A percentile compares a stretch with the other conserved stretches of the same genome.
These are phyloP conservation scores for Xylaria sp. DNA, from an alignment of 2,329 filamentous ascomycete genomes.

Conservation along the genomic window DNA sequence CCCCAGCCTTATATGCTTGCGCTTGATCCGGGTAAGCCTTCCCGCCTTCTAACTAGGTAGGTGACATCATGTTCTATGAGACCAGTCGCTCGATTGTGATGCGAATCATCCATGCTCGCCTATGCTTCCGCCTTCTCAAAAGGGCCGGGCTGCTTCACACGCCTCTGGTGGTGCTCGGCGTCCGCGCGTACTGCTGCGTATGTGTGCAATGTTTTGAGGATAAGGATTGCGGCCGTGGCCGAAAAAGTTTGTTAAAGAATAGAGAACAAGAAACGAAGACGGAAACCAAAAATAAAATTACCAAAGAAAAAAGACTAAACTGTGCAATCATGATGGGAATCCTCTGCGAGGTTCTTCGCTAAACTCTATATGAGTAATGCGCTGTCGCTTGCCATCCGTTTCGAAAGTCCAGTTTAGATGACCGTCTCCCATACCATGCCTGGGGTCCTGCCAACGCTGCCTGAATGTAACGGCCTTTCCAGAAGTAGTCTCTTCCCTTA, in stretches of 20 bases:
- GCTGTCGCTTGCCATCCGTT: constrained; percentile 28
- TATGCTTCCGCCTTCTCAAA: constrained; percentile 26
- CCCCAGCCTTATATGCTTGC: constrained; percentile 24
- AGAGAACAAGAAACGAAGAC: constrained; percentile 12
- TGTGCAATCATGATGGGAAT: constrained; percentile 30
- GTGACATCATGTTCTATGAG: constrained; percentile 31
- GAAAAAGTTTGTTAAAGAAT: constrained; percentile 11
- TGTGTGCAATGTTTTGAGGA: constrained; percentile 18
- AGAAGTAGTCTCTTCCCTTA: constrained; percentile 30
- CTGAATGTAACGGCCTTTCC: constrained; percentile 32
- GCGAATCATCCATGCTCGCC: constrained; percentile 24
- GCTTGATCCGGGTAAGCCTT: constrained; percentile 16
- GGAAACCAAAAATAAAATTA: constrained; percentile 18
- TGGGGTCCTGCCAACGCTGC: constrained; percentile 28
- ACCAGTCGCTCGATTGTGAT: constrained; percentile 23
- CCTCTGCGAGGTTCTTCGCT: constrained; percentile 30
- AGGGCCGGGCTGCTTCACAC: constrained; percentile 25
- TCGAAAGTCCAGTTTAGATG: constrained; percentile 32
- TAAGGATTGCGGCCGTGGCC: constrained; percentile 26
- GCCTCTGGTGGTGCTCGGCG: constrained; percentile 17
- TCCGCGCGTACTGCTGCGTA: constrained; percentile 22
- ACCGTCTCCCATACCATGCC: constrained; percentile 32
- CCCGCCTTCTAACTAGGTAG: constrained; percentile 26
- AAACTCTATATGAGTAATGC: constrained; percentile 40
- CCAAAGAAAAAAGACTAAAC: constrained; percentile 33